Percentiles rank a stretch among this genome's conserved stretches.
Evolutionary conservation across 225 moss, liverwort and hornwort species (phyloP).

Genomic region (Physcomitrium patens): DNA sequence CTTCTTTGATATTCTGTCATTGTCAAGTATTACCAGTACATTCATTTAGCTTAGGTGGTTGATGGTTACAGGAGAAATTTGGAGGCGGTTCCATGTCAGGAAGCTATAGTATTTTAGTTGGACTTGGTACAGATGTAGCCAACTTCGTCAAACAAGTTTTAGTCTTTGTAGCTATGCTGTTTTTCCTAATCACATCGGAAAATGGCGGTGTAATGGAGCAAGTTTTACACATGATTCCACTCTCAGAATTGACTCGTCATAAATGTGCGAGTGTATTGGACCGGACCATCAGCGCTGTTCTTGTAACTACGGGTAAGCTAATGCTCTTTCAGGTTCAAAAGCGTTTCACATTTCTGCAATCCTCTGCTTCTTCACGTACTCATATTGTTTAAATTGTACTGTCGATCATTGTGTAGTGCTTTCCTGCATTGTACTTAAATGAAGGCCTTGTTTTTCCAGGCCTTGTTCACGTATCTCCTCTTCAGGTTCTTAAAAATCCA

Average conservation of each 20-base stretch:
- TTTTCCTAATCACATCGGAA: constrained; percentile 71
- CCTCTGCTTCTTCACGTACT: not conserved
- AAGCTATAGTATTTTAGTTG: constrained; percentile 59
- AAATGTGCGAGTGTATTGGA: constrained; percentile 73
- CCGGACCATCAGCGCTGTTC: constrained; percentile 71
- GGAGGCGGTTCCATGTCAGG: constrained; percentile 59
- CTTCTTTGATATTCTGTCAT: not conserved
- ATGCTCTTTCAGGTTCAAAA: constrained; percentile 49
- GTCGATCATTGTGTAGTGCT: not conserved
- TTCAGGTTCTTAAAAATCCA: constrained; percentile 73
- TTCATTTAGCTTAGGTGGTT: not conserved
- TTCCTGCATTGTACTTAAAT: constrained; percentile 26
- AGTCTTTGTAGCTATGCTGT: constrained; percentile 68
- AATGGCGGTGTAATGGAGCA: constrained; percentile 83
- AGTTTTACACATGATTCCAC: constrained; percentile 73
- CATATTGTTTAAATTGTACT: not conserved
- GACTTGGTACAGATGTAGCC: constrained; percentile 46
- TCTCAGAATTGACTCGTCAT: constrained; percentile 67
- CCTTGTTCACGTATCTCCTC: constrained; percentile 78
- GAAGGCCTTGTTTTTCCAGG: constrained; percentile 53
- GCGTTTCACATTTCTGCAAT: not conserved
- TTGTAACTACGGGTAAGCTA: constrained; percentile 81
- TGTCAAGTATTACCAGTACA: not conserved
- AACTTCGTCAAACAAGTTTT: constrained; percentile 60
- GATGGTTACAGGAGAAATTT: constrained; percentile 29